Base-by-base conservation (phyloP, 2,329 filamentous ascomycete species). In the Blumeriella jaapii region DNA sequence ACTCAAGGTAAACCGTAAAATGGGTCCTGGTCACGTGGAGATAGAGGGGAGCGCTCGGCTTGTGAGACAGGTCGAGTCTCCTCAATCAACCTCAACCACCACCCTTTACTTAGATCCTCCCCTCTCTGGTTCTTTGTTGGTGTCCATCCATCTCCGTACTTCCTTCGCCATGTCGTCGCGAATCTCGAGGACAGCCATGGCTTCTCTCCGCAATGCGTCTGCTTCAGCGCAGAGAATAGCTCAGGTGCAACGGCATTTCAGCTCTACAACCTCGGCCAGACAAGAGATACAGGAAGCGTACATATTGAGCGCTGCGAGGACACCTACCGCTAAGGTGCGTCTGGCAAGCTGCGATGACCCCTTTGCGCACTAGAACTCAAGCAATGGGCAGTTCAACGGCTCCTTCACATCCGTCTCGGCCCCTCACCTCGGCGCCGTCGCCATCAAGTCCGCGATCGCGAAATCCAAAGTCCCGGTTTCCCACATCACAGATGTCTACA, bases 401-500 rank as follows among this genome's bases (percentile, higher is more conserved):
- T 79, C 84, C 11, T 91, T 93, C 58, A 70, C 81, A 28, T 81
- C 72, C 29, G 76, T 96, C 19, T 68, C 86, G 3, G 89, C 87
- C 7, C 82, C 91, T n/a, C 71, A 82, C 54, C 80, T 98, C 29
- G 91, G 84, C 48, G 85, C 89, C 18, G 77, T 78, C 11, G 91
- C 87, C 39, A 96, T 98, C 65, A 91, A 87, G 60, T 81, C 85
- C 29, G 91, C 91, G 17, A 61, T 98, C 35, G 73, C 79, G 49
- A 93, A 91, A 61, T 93, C 87, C 34, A 78, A 76, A 46, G 71
- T 96, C 5, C 87, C 91, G 2, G 59, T 75, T 34, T 75, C 79
- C 20, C 82, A 81, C 56, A 84, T 96, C 53, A 82, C 79, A 45
- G 82, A 93, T 61, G 85, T 96, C 11, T 96, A 96, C 65, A 93